Base-by-base conservation (phyloP, 495 filamentous ascomycete genomes). In the Penicillium paradoxum region DNA sequence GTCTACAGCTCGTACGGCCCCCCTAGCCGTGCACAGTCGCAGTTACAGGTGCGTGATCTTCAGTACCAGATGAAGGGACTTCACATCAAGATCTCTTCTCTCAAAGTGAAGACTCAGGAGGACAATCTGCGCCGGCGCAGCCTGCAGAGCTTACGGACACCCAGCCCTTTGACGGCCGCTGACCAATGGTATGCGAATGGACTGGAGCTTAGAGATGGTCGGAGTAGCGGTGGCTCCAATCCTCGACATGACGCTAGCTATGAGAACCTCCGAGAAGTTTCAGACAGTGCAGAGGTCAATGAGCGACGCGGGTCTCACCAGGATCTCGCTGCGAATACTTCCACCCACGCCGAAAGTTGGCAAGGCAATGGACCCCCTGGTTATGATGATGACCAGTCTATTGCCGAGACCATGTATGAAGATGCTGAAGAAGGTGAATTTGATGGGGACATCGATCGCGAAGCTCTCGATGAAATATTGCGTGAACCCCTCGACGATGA, bases 31-130 rank as follows among this genome's bases (percentile, higher is more conserved):
- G 68, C 74, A 2, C 74, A 77, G 47, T 75, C 72, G 10, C 80
- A 83, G 29, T 73, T 80, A 22, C 88, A 91, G 60, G 90, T 95
- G 70, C 81, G 87, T 21, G 88, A 89, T 62, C 75, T 97, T 14
- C 87, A 88, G 46, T 87, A 91, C 56, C 91, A 98, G 72, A 93
- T 97, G 87, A 85, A 91, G 57, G 91, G 91, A 56, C 74, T 98
- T 21, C 90, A 92, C 60, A 93, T 92, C 45, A 89, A 90, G 58
- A 89, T 98, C 18, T 95, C 91, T 4, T 86, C 77, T 10, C 70
- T 98, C 29, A 84, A 91, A 53, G 82, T 91, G 57, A 87, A 91
- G 64, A 86, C 87, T 5, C 82, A 88, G 43, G 88, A 88, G 54
- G 93, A 97, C 59, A 88, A 79, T 54, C 68, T 96, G 55, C 86